A percentile compares a stretch with the other conserved stretches of the same genome.
These are phyloP conservation scores for Tinospora cordifolia DNA, from an alignment of 164 flowering plant species.

Conservation along the genomic window DNA sequence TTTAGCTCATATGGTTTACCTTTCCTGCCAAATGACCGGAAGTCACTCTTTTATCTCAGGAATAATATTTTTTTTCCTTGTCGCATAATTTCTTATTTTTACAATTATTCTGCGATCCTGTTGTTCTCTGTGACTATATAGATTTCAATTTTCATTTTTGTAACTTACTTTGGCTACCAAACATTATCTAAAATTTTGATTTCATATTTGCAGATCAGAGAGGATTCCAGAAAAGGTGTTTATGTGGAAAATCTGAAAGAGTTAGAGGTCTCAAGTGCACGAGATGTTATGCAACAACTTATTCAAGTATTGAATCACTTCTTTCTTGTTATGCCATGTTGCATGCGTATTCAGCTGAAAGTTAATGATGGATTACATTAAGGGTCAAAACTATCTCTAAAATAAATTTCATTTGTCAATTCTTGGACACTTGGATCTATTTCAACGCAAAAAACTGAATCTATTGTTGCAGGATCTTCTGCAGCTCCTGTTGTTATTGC, in stretches of 20 bases:
- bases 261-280: constrained; percentile 76
- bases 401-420: background rate
- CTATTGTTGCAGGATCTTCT: too few relatives aligned
- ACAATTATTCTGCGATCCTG: background rate
- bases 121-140: background rate
- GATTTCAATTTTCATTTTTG: background rate
- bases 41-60: background rate
- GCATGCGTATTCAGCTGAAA: background rate
- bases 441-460: too few relatives aligned
- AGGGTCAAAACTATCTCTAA: background rate
- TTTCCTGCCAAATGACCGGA: background rate
- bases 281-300: constrained; percentile 88
- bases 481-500: too few relatives aligned
- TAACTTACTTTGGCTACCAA: background rate
- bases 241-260: constrained; percentile 84
- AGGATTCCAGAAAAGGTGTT: constrained; percentile 84
- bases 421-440: too few relatives aligned
- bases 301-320: constrained; percentile 49
- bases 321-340: background rate
- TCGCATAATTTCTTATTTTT: background rate
- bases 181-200: background rate
- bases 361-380: background rate
- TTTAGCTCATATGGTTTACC: background rate
- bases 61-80: background rate
- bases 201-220: constrained; percentile 52